A percentile compares a stretch with the other conserved stretches of the same genome.
Evolutionary conservation across 352 stramenopile genomes (phyloP).

Genomic region (Phytophthora pisi): DNA sequence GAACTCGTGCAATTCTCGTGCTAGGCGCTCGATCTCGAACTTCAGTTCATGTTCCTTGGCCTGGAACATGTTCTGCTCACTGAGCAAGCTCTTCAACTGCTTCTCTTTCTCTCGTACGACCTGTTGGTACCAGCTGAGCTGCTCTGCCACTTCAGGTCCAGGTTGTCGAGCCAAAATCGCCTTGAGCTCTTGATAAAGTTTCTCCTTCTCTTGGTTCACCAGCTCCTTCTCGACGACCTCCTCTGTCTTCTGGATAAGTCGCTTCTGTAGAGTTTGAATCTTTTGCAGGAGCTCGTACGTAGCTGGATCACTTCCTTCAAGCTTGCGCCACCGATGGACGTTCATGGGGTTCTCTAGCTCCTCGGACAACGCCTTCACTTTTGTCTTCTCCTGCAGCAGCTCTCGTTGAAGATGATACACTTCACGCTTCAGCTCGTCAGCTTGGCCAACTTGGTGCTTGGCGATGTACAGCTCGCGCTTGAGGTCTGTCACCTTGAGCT

Average conservation of each 20-base stretch:
- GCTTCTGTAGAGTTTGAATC: conserved; percentile 95
- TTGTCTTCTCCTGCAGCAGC: conserved; percentile 95
- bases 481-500: conserved; percentile 95
- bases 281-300: conserved; percentile 97
- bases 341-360: conserved; percentile 98
- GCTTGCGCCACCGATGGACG: conserved; percentile 96
- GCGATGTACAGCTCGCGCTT: conserved; percentile 92
- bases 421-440: conserved; percentile 90
- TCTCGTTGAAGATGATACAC: conserved; percentile 92
- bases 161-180: conserved; percentile 92
- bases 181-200: conserved; percentile 95
- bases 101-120: conserved; percentile 96
- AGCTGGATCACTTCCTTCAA: conserved; percentile 96
- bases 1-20: conserved; percentile 92
- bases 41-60: conserved; percentile 95
- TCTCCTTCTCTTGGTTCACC: conserved; percentile 96
- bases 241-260: conserved; percentile 96
- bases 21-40: conserved; percentile 94
- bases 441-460: conserved; percentile 87
- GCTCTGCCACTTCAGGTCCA: conserved; percentile 94
- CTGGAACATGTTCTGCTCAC: conserved; percentile 98
- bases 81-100: conserved; percentile 96
- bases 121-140: conserved; percentile 95
- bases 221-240: conserved; percentile 95
- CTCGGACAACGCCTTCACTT: conserved; percentile 95